Percentiles rank a stretch among this genome's conserved stretches.
These are phyloP conservation scores for Penicillium palitans DNA, from an alignment of 2,329 filamentous ascomycete genomes.

Conservation along the genomic window DNA sequence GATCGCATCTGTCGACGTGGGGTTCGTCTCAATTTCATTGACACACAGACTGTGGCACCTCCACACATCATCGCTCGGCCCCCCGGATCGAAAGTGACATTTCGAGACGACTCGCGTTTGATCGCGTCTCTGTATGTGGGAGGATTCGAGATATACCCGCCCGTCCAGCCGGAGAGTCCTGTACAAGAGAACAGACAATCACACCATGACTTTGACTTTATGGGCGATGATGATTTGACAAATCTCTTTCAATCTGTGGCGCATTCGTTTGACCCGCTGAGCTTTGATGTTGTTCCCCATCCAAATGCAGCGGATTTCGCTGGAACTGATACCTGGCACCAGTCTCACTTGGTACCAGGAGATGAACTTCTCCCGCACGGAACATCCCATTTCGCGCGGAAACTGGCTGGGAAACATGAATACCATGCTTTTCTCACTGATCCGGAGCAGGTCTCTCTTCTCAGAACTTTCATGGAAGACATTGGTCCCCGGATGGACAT, in stretches of 20 bases:
- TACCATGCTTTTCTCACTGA: conserved; percentile 66
- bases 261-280: conserved; percentile 51
- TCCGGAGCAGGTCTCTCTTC: conserved; percentile 78
- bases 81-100: conserved; percentile 70
- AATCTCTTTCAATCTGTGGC: conserved; percentile 55
- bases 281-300: conserved; percentile 46
- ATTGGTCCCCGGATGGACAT: conserved; percentile 94
- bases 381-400: conserved; percentile 38
- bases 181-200: conserved; percentile 23
- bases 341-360: conserved; percentile 22
- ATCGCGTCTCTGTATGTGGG: conserved; percentile 90
- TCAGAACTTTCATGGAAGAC: conserved; percentile 90
- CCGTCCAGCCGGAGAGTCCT: conserved; percentile 46
- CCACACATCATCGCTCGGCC: conserved; percentile 60
- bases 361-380: conserved; percentile 31
- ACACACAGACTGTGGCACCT: conserved; percentile 71
- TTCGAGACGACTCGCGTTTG: conserved; percentile 83
- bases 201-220: conserved; percentile 29
- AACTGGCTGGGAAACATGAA: conserved; percentile 44
- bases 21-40: conserved; percentile 86
- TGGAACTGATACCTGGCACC: conserved; percentile 29
- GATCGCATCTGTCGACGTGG: conserved; percentile 82
- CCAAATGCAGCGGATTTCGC: conserved; percentile 32
- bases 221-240: conserved; percentile 38
- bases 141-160: conserved; percentile 71